Evolutionary conservation across 768 basidiomycete genomes (phyloP).

Genomic region (Zangia roseola): DNA sequence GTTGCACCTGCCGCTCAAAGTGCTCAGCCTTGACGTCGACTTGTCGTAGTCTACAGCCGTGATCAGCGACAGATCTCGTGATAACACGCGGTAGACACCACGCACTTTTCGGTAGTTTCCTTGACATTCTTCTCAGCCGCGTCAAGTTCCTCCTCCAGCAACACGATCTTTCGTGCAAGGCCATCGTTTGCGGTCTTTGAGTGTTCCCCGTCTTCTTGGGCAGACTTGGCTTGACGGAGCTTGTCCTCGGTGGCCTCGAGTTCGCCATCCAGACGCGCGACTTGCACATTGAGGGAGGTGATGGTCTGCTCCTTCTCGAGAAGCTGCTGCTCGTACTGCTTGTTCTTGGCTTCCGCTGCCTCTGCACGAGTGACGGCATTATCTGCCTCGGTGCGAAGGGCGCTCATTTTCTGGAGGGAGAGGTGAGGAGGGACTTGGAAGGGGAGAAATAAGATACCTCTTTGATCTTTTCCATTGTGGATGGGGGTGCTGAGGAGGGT

Average conservation of each 20-base stretch:
- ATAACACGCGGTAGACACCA: slow-evolving; percentile 18
- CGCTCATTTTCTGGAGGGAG: slow-evolving; percentile 60
- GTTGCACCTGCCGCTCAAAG: slow-evolving; percentile 88
- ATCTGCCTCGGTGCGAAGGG: slow-evolving; percentile 86
- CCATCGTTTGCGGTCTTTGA: slow-evolving; percentile 72
- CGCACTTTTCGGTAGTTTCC: slow-evolving; percentile 95
- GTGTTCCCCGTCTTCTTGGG: slow-evolving; percentile 64
- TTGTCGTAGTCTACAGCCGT: slow-evolving; percentile 71
- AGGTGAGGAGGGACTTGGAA: background rate
- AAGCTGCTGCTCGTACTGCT: slow-evolving; percentile 68
- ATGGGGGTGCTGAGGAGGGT: slow-evolving; percentile 5
- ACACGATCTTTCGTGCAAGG: slow-evolving; percentile 78
- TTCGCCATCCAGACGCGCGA: slow-evolving; percentile 61
- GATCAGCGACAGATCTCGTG: slow-evolving; percentile 20
- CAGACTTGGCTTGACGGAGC: slow-evolving; percentile 62
- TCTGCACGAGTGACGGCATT: slow-evolving; percentile 79
- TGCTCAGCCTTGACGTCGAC: slow-evolving; percentile 99
- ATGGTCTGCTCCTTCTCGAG: slow-evolving; percentile 87
- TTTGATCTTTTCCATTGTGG: slow-evolving; percentile 48
- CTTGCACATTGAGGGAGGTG: slow-evolving; percentile 71
- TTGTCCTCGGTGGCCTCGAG: slow-evolving; percentile 70
- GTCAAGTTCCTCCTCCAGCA: slow-evolving; percentile 95
- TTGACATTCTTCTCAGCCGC: slow-evolving; percentile 94
- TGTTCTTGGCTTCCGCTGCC: slow-evolving; percentile 79
- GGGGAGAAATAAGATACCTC: slow-evolving; percentile 29